Evolutionary conservation across 495 filamentous ascomycete genomes (phyloP), one percentile per base, ranked within the genome.

Genomic region (Barbatosphaeria neglecta): DNA sequence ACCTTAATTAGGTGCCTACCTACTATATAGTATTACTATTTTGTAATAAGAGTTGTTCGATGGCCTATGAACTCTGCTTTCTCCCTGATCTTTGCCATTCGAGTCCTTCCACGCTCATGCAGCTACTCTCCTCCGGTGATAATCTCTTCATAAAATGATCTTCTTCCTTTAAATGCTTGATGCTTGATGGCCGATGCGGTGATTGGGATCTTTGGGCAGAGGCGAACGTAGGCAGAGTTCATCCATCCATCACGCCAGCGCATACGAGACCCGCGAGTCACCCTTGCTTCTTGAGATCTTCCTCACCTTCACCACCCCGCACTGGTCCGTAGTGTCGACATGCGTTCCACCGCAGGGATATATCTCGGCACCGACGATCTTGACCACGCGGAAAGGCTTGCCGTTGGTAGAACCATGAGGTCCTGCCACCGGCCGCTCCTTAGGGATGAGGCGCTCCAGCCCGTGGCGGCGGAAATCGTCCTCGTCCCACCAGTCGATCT

Each of bases 341-440:
- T 84, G 80, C 33, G 80, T 84, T 0, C 80, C 79, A 4, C 80
- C 80, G 51, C 80, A 84, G 1, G 79, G 79, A 61, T 81, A 80
- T 27, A 64, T 67, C 56, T 77, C 78, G 20, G 68, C 66, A 0
- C 77, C 79, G 10, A 72, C 69, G 47, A 81, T 78, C 46, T 72
- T 69, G 19, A 82, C 79, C 2, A 69, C 66, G 18, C 68, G 58
- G 46, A 67, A 73, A 55, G 71, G 74, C 57, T 75, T 72, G 16
- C 64, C 70, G 4, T n/a, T n/a, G n/a, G n/a, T n/a, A n/a, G n/a
- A n/a, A n/a, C n/a, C n/a, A n/a, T n/a, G n/a, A n/a, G 67, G 56
- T 1, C 67, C 58, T 16, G 59, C 48, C 56, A 65, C 52, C 23
- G 61, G 58, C 27, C 62, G 59, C 43, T 75, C 72, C 9, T 10